These are phyloP conservation scores for Hyphodiscus hymeniophilus DNA, from an alignment of 495 filamentous ascomycete genomes.

Conservation along the genomic window DNA sequence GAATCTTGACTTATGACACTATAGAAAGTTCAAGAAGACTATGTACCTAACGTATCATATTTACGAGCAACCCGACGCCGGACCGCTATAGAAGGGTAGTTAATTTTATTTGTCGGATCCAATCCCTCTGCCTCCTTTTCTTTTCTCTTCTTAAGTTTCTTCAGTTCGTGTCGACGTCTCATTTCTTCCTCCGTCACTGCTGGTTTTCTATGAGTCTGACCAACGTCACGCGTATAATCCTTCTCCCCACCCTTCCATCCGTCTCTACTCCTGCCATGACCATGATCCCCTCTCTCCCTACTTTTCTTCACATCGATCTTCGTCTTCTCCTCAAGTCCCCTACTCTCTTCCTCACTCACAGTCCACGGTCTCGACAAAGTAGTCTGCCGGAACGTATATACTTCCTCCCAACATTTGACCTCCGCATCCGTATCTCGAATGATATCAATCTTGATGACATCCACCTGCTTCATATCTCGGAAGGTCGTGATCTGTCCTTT, in stretches of 20 bases:
- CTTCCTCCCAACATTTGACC: conserved; percentile 65
- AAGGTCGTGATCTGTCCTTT: conserved; percentile 66
- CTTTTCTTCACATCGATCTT: neutral
- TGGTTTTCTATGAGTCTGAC: neutral
- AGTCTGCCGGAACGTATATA: conserved; percentile 49
- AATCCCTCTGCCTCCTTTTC: conserved; percentile 2
- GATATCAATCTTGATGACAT: conserved; percentile 55
- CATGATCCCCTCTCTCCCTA: neutral
- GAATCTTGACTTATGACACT: too few relatives aligned
- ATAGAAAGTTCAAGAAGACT: too few relatives aligned
- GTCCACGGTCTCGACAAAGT: conserved; percentile 51
- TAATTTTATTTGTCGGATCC: conserved; percentile 6
- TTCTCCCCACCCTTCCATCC: neutral
- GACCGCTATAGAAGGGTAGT: conserved; percentile 11
- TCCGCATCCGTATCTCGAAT: conserved; percentile 65
- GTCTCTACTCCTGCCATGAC: neutral
- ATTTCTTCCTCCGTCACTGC: neutral
- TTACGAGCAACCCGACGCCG: conserved; percentile 15
- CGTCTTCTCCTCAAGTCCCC: conserved; percentile 6
- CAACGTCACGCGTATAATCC: neutral
- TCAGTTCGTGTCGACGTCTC: neutral
- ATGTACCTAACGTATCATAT: conserved; percentile 19
- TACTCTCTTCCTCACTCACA: conserved; percentile 18
- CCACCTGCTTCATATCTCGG: conserved; percentile 54
- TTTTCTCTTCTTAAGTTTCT: neutral